Evolutionary conservation across 2,329 filamentous ascomycete species (phyloP), one percentile per base, ranked within the genome.

Genomic region (Ophiostoma himal-ulmi): DNA sequence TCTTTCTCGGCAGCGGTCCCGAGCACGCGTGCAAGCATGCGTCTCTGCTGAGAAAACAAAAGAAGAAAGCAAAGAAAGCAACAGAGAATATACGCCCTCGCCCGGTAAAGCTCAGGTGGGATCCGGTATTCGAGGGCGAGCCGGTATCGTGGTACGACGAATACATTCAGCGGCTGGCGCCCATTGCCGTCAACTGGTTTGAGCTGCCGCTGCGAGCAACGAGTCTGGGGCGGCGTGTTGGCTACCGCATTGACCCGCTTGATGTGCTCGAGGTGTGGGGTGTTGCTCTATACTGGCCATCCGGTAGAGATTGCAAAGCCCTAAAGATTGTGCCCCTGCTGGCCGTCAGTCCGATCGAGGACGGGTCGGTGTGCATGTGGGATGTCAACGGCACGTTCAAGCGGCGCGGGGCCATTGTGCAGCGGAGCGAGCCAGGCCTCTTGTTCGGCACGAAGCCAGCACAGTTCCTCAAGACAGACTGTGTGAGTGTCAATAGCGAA

Each of bases 361-460:
- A 97, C 77, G 93, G 93, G 0, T 93, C 91, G 68, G 85, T 97
- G n/a, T 92, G 90, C 75, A 80, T 97, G 7, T 97, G 93, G 93
- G 91, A 96, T 76, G 81, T 92, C 68, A 87, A 85, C 70, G 85
- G 85, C 1, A 85, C 83, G 39, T 80, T 81, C 67, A 79, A 79
- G 5, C 82, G 77, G 73, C 85, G 84, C 73, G 91, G 91, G 1
- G 85, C 83, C 2, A 86, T 95, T 41, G 74, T 91, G 13, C 88
- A 86, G 0, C 85, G 85, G 72, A 95, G 91, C 78, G 81, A 81
- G 26, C 82, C 88, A 0, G 90, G 89, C 0, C 82, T 94, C 10
- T 82, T 97, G 20, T 88, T 89, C 70, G 80, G 83, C 52, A n/a
- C 83, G 7, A 10, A 22, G 5, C n/a, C 84, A n/a, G 17, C 5